A percentile compares a stretch with the other conserved stretches of the same genome.
phyloP scores from a whole-genome alignment of 768 basidiomycete species.

The Tubosaeta sp. region DNA sequence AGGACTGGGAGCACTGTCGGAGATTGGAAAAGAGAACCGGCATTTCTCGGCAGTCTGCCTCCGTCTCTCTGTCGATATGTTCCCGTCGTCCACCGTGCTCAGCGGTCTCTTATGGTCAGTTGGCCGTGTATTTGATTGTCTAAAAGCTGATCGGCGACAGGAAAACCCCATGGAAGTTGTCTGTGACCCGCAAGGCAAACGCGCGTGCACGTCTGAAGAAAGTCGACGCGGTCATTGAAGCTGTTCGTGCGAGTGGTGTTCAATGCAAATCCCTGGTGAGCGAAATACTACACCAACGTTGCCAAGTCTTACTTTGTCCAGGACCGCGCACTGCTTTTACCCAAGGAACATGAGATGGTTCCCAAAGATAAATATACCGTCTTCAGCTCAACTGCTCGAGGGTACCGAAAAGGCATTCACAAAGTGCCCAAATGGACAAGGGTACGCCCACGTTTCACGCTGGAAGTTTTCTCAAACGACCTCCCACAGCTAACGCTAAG shows the following conservation, averaged over 20 bases:
- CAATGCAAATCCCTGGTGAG: slow-evolving; percentile 72
- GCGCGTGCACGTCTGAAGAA: slow-evolving; percentile 83
- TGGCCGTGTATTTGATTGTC: not conserved
- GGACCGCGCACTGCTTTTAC: slow-evolving; percentile 74
- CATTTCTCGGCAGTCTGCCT: slow-evolving; percentile 20
- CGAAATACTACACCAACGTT: slow-evolving; percentile 6
- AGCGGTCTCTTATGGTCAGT: slow-evolving; percentile 83
- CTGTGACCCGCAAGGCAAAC: slow-evolving; percentile 88
- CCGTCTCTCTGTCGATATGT: slow-evolving; percentile 45
- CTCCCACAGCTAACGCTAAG: slow-evolving; percentile 68
- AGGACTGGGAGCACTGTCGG: slow-evolving; percentile 20
- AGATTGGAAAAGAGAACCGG: slow-evolving; percentile 24
- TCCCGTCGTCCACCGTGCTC: slow-evolving; percentile 59
- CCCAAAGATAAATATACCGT: slow-evolving; percentile 94
- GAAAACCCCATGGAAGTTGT: slow-evolving; percentile 95
- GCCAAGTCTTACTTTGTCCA: slow-evolving; percentile 27
- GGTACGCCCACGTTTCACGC: slow-evolving; percentile 42
- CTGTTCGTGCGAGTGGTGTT: slow-evolving; percentile 79
- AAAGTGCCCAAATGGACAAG: slow-evolving; percentile 97
- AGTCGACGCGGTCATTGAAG: slow-evolving; percentile 91
- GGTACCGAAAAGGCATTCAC: slow-evolving; percentile 93
- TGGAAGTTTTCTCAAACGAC: slow-evolving; percentile 6
- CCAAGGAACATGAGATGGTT: slow-evolving; percentile 92
- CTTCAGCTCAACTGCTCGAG: slow-evolving; percentile 62
- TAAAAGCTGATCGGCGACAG: slow-evolving; percentile 37